These are phyloP conservation scores for Bryoglossum gracile DNA, from an alignment of 495 filamentous ascomycete species.

Conservation along the genomic window DNA sequence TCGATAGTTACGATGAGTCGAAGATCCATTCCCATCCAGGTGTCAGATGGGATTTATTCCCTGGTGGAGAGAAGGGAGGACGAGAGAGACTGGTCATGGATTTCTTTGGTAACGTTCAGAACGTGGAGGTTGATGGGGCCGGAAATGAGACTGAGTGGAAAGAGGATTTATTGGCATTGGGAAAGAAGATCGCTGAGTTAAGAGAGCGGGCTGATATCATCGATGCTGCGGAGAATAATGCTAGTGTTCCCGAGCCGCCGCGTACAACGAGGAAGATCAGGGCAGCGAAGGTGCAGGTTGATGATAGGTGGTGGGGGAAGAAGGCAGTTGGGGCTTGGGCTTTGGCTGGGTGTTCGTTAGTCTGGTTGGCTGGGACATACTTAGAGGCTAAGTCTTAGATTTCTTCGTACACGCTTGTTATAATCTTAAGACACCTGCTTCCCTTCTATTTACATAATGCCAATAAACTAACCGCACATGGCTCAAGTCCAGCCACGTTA, in stretches of 20 bases:
- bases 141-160: constrained; percentile 43
- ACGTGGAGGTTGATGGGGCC: constrained; percentile 73
- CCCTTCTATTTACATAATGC: not conserved
- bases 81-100: constrained; percentile 78
- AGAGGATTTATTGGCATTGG: constrained; percentile 63
- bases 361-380: constrained; percentile 58
- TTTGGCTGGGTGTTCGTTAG: constrained; percentile 56
- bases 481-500: not conserved
- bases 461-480: not conserved
- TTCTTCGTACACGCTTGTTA: not conserved
- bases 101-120: constrained; percentile 98
- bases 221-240: constrained; percentile 31
- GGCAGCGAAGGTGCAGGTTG: constrained; percentile 55
- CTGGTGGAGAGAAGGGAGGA: constrained; percentile 63
- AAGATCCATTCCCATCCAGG: constrained; percentile 93
- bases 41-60: constrained; percentile 89
- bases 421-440: not conserved
- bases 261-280: constrained; percentile 31
- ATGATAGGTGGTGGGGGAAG: constrained; percentile 63
- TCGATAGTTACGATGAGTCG: constrained; percentile 88
- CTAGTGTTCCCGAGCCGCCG: constrained; percentile 27
- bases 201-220: constrained; percentile 42
- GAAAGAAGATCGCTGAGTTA: constrained; percentile 53
- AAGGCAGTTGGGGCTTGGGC: constrained; percentile 58
- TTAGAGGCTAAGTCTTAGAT: constrained; percentile 16